Percentiles rank a stretch among this genome's conserved stretches.
phyloP scores from a whole-genome alignment of 2,329 filamentous ascomycete species.

The Calonectria crousiana region DNA sequence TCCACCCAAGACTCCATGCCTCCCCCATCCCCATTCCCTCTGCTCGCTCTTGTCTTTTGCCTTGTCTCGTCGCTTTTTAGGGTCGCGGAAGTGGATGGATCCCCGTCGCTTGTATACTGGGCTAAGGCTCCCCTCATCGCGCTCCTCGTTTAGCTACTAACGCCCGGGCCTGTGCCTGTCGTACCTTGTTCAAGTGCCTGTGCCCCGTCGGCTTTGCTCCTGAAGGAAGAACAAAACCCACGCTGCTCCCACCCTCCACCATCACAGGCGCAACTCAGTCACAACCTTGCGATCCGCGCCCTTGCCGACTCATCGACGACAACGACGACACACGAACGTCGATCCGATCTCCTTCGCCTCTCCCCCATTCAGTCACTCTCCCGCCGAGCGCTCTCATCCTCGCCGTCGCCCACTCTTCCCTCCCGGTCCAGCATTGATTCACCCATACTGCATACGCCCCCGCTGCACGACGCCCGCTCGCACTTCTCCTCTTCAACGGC shows the following conservation, averaged over 20 bases:
- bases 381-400: background rate
- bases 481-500: background rate
- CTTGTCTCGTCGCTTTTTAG: conserved; percentile 8
- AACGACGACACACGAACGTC: background rate
- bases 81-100: conserved; percentile 7
- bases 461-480: background rate
- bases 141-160: conserved; percentile 7
- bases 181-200: conserved; percentile 7
- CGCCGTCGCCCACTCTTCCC: background rate
- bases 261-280: conserved; percentile 13
- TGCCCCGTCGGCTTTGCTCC: background rate
- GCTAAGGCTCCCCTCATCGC: conserved; percentile 4
- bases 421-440: background rate
- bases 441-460: background rate
- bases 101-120: background rate
- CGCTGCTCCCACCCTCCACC: conserved; percentile 17
- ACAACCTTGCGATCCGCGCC: conserved; percentile 20
- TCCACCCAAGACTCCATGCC: background rate
- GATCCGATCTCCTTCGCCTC: background rate
- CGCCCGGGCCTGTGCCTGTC: background rate
- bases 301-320: background rate
- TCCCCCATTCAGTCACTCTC: background rate
- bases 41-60: conserved; percentile 2
- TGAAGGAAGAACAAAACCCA: conserved; percentile 21
- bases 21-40: conserved; percentile 4